Evolutionary conservation across 73 alveolate species (phyloP).

Genomic region (Paramecium sonneborni): DNA sequence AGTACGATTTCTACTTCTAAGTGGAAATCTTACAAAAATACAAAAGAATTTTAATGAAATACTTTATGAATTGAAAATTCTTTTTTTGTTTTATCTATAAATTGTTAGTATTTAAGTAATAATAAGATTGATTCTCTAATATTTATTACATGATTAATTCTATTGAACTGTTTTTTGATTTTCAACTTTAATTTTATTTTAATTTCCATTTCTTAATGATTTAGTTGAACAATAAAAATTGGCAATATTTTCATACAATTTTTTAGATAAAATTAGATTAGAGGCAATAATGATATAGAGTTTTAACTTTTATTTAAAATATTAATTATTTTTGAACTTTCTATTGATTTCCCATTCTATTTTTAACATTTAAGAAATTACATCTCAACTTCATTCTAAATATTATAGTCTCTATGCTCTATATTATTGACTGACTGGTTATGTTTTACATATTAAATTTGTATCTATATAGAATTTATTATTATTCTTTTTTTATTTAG

Average conservation of each 20-base stretch:
- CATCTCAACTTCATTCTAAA: not conserved
- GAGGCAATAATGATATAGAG: not conserved
- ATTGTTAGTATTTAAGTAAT: not conserved
- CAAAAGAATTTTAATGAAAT: not conserved
- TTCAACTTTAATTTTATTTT: not conserved
- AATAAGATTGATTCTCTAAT: not conserved
- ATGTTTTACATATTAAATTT: not conserved
- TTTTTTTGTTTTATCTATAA: not conserved
- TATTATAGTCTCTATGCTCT: not conserved
- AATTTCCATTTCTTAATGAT: not conserved
- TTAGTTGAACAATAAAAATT: not conserved
- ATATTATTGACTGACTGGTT: not conserved
- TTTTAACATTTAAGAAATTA: not conserved
- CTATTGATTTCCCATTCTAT: not conserved
- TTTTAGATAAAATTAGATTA: not conserved
- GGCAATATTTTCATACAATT: not conserved
- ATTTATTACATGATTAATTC: not conserved
- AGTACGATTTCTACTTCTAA: not conserved
- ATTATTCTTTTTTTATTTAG: not conserved
- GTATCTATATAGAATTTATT: not conserved
- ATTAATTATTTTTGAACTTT: not conserved
- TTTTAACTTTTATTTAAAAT: not conserved
- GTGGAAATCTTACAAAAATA: not conserved
- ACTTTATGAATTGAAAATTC: not conserved
- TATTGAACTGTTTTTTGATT: not conserved